These are phyloP conservation scores for Globisporangium ultimum DNA, from an alignment of 352 stramenopile genomes.

Conservation along the genomic window DNA sequence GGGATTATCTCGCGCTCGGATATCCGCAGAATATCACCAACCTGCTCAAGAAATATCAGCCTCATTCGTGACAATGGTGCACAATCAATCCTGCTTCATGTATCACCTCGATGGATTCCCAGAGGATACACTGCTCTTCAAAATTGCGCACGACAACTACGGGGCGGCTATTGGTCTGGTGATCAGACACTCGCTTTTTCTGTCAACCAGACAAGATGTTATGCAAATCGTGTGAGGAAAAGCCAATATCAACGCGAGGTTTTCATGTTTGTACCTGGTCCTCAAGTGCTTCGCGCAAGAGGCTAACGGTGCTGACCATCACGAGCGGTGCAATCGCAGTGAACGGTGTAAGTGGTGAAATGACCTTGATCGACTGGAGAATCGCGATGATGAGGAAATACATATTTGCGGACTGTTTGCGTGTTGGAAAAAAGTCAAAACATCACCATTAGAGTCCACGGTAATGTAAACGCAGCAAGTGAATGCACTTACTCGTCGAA, in stretches of 20 bases:
- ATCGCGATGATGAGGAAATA: constrained; percentile 52
- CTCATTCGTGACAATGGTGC: neutral
- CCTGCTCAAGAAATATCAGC: constrained; percentile 17
- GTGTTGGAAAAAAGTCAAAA: too few species aligned
- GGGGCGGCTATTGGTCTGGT: constrained; percentile 55
- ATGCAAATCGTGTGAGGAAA: neutral
- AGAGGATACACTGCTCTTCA: constrained; percentile 50
- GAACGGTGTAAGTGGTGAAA: constrained; percentile 52
- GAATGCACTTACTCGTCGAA: constrained; percentile 64
- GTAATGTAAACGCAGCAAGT: neutral
- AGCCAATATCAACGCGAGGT: neutral
- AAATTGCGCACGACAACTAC: constrained; percentile 61
- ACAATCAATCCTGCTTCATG: neutral
- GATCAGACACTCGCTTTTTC: constrained; percentile 55
- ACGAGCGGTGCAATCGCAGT: constrained; percentile 78
- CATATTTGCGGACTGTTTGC: constrained; percentile 79
- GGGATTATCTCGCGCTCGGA: constrained; percentile 85
- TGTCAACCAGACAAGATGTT: constrained; percentile 5
- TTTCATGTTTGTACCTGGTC: constrained; percentile 42
- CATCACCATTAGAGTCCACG: constrained; percentile 11
- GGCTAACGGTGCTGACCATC: constrained; percentile 76
- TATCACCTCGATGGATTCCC: constrained; percentile 78
- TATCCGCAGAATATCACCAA: constrained; percentile 87
- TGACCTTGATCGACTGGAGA: constrained; percentile 81
- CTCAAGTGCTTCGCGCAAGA: constrained; percentile 77